Evolutionary conservation across 306 rosid genomes (phyloP).

Genomic region (Casuarina glauca): DNA sequence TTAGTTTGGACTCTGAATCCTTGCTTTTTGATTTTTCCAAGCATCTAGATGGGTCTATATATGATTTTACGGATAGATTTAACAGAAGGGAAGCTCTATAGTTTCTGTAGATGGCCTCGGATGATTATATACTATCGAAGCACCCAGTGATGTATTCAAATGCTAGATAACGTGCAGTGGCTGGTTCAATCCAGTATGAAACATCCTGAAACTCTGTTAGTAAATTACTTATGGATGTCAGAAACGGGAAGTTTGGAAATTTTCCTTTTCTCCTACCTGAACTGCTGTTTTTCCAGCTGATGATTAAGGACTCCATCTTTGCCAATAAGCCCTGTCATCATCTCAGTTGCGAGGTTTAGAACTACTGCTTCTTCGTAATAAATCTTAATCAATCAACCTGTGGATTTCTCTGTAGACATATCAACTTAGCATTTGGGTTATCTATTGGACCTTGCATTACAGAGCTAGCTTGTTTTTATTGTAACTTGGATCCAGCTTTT

Average conservation of each 20-base stretch:
- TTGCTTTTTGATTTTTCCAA: not conserved
- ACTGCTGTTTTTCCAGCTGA: not conserved
- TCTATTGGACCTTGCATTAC: constrained; percentile 2
- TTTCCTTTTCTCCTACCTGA: not conserved
- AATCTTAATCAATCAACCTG: not conserved
- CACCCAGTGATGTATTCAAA: not conserved
- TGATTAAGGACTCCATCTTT: not conserved
- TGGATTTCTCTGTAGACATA: not conserved
- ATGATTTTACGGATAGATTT: not conserved
- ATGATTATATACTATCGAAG: not conserved
- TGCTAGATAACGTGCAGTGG: not conserved
- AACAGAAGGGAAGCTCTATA: not conserved
- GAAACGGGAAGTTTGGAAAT: not conserved
- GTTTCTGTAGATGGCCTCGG: not conserved
- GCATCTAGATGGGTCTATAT: not conserved
- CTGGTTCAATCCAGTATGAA: not conserved
- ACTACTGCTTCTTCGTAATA: not conserved
- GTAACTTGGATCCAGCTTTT: not conserved
- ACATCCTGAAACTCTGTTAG: not conserved
- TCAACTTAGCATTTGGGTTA: not conserved
- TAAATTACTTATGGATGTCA: not conserved
- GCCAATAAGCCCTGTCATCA: not conserved
- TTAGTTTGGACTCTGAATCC: not conserved
- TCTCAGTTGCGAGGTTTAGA: not conserved
- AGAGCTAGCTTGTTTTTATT: not conserved